These are phyloP conservation scores for Dothideomycetes sp. DNA, from an alignment of 2,329 filamentous ascomycete species.

Conservation along the genomic window DNA sequence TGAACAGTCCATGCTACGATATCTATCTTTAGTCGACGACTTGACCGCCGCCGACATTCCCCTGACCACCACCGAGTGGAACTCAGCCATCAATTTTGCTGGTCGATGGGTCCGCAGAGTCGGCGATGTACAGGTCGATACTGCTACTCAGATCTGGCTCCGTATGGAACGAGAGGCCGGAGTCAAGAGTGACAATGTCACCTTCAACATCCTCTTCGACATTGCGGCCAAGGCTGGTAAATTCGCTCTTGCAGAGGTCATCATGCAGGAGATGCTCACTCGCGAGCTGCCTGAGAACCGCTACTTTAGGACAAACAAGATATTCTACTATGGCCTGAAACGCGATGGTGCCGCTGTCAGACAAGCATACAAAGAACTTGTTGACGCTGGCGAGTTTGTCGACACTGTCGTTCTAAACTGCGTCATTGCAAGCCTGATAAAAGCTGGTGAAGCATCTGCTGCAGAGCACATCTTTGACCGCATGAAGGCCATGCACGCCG, in stretches of 20 bases:
- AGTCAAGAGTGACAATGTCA: constrained; percentile 59
- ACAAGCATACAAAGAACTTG: constrained; percentile 68
- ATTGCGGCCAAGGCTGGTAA: constrained; percentile 77
- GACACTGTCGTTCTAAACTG: constrained; percentile 81
- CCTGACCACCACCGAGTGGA: constrained; percentile 65
- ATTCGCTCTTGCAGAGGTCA: constrained; percentile 70
- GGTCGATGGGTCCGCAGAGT: constrained; percentile 56
- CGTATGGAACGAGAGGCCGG: constrained; percentile 73
- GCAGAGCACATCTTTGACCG: constrained; percentile 72
- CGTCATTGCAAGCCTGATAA: constrained; percentile 67
- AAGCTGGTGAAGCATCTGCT: constrained; percentile 61
- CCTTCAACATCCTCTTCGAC: constrained; percentile 89
- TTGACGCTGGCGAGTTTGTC: constrained; percentile 76
- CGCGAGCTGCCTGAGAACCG: constrained; percentile 62
- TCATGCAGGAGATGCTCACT: constrained; percentile 67
- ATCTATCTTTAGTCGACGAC: constrained; percentile 74
- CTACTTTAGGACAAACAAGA: constrained; percentile 69
- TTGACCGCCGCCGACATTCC: constrained; percentile 63
- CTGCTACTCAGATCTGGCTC: constrained; percentile 68
- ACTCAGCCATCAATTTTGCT: constrained; percentile 68
- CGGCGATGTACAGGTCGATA: constrained; percentile 50
- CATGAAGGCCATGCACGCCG: constrained; percentile 59
- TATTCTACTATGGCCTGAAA: constrained; percentile 72
- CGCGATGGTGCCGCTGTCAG: constrained; percentile 64
- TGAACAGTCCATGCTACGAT: constrained; percentile 61